phyloP scores from a whole-genome alignment of 345 rosid species.

The Populus nigra region DNA sequence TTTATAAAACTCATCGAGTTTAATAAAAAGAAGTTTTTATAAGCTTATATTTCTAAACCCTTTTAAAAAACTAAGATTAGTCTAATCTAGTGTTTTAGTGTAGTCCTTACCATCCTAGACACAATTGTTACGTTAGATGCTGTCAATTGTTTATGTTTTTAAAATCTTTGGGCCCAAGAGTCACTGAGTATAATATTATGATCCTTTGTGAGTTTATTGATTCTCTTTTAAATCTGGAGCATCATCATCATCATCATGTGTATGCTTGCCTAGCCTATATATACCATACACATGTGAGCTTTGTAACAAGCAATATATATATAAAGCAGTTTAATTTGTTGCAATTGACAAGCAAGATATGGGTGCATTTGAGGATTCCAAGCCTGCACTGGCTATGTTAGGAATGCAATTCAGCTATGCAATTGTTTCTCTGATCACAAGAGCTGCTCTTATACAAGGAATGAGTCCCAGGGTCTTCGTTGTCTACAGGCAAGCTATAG shows the following conservation, averaged over 20 bases:
- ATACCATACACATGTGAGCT: neutral
- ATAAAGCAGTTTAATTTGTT: too few relatives aligned
- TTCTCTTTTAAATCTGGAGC: neutral
- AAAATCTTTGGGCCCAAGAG: too few relatives aligned
- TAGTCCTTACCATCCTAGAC: too few relatives aligned
- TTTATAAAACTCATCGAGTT: too few relatives aligned
- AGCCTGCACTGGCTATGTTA: constrained; percentile 39
- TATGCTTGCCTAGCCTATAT: neutral
- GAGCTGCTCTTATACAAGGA: constrained; percentile 42
- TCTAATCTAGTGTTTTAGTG: too few relatives aligned
- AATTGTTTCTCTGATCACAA: constrained; percentile 24
- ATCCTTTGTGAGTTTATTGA: neutral
- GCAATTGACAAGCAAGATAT: neutral
- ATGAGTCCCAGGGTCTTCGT: constrained; percentile 42
- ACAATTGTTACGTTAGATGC: neutral
- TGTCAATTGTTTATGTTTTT: neutral
- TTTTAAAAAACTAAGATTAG: too few relatives aligned
- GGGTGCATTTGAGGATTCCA: constrained; percentile 26
- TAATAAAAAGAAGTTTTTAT: too few relatives aligned
- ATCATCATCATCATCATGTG: neutral
- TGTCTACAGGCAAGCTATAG: constrained; percentile 42
- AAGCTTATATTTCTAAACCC: too few relatives aligned
- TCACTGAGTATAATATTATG: too few relatives aligned
- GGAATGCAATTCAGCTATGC: constrained; percentile 37
- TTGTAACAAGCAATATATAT: neutral